These are phyloP conservation scores for Psilocybe azurescens DNA, from an alignment of 768 basidiomycete species.

Conservation along the genomic window DNA sequence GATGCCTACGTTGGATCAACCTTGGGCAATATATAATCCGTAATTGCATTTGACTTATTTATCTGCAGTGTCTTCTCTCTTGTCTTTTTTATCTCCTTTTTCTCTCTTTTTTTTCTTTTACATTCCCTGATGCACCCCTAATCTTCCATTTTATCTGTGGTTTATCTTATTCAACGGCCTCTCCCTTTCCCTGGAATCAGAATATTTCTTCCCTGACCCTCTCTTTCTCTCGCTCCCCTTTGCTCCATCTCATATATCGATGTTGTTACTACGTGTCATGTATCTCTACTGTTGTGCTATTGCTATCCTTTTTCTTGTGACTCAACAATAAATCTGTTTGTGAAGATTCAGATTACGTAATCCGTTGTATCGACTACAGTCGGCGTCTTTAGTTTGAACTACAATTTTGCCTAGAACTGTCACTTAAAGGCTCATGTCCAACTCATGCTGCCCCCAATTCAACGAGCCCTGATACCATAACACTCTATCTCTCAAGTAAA, in stretches of 20 bases:
- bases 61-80: constrained; percentile 31
- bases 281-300: constrained; percentile 57
- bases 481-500: not conserved
- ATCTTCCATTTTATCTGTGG: constrained; percentile 36
- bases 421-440: constrained; percentile 18
- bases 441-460: constrained; percentile 24
- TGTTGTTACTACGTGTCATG: constrained; percentile 38
- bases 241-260: constrained; percentile 43
- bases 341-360: constrained; percentile 6
- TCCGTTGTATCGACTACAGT: not conserved
- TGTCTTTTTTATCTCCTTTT: constrained; percentile 27
- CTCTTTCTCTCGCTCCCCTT: constrained; percentile 35
- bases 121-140: constrained; percentile 27
- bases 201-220: constrained; percentile 25
- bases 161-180: constrained; percentile 34
- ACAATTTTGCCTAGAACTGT: not conserved
- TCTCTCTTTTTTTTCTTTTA: constrained; percentile 25
- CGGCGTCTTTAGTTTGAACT: not conserved
- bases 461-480: not conserved
- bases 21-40: constrained; percentile 76
- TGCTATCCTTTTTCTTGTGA: constrained; percentile 58
- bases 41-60: constrained; percentile 45
- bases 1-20: constrained; percentile 68
- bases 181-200: constrained; percentile 22
- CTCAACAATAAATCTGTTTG: constrained; percentile 7